Base-by-base conservation (phyloP, 208 protist species). In the Naegleria fowleri region DNA sequence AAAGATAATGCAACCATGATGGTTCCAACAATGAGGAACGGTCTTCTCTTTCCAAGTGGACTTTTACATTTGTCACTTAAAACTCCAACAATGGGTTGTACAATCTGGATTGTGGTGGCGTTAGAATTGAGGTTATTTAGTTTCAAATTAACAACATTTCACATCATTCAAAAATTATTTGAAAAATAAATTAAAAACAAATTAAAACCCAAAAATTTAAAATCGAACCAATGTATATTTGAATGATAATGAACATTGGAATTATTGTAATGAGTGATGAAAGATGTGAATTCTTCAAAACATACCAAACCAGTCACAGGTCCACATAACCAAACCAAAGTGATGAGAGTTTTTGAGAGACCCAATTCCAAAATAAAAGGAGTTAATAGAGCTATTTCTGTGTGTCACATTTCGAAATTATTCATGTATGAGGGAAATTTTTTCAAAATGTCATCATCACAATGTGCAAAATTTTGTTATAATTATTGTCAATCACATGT, bases 281-380 rank as follows among this genome's bases (percentile, higher is more conserved):
- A 48, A 48, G n/a, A n/a, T n/a, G n/a, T 48, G 43, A 48, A 48
- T 48, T 48, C n/a, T n/a, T 48, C 7, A 48, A 48, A 1, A 48
- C 43, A 48, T 48, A 48, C 33, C 33, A 90, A 76, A 36, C 90
- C 90, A 36, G 43, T 22, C 0, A 91, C 43, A 38, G 90, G 90
- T 2, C 90, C 90, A 36, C 79, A 89, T 7, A 91, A n/a, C 90
- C 90, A 91, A 91, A 91, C 43, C 25, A 91, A 16, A 36, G 90
- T 76, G 0, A 91, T 39, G 9, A 84, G n/a, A 39, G 5, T 25
- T 48, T 91, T 83, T 5, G 88, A 39, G 2, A 91, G 16, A 75
- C 75, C 75, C 22, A 91, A 15, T 88, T 88, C 52, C 0, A 91
- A 29, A 36, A 76, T 40, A 36, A 76, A 90, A 22, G 88, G 88